Base-by-base conservation (phyloP, 164 flowering plant species). In the Dillenia suffruticosa region DNA sequence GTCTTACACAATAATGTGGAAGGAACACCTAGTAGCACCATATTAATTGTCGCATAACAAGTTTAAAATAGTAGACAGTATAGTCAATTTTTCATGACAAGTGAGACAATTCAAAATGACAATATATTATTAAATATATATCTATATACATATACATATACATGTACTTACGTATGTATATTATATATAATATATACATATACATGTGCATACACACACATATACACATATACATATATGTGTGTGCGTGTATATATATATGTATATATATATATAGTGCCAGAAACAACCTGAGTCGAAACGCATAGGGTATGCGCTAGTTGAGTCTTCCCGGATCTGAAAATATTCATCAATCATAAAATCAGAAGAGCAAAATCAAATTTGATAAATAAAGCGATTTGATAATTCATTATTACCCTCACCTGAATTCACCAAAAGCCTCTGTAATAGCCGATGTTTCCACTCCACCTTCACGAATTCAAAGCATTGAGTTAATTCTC, bases 281-380 rank as follows among this genome's bases (percentile, higher is more conserved):
- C 9, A 51, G 57, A 58, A 13, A 63, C 8, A 64, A 92, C 99
- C 97, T 92, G 99, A 2, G 99, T 95, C 9, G 97, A 68, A 47
- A 95, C 99, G 40, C 99, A 92, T 9, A 95, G 85, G 56, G 99
- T 95, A 65, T 95, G 99, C 1, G 99, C 99, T n/a, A 95, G 92
- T 79, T 95, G 99, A 53, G 99, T 95, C 75, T 95, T 95, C 62
- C 99, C 97, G 14, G 99, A 89, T 66, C 99, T 95, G 79, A 62
- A 12, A 50, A 8, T 13, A 9, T 17, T 60, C 19, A 17, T 26
- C 40, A 17, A 50, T 50, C 52, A 50, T 51, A 61, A 32, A 62
- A 50, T 12, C 12, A 9, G 5, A 43, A 16, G 19, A 59, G 11
- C 10, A 10, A 12, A 2, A 1, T 22, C 53, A 43, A 54, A 58